phyloP scores from a whole-genome alignment of 2,329 filamentous ascomycete species.

The Colletotrichum tofieldiae region DNA sequence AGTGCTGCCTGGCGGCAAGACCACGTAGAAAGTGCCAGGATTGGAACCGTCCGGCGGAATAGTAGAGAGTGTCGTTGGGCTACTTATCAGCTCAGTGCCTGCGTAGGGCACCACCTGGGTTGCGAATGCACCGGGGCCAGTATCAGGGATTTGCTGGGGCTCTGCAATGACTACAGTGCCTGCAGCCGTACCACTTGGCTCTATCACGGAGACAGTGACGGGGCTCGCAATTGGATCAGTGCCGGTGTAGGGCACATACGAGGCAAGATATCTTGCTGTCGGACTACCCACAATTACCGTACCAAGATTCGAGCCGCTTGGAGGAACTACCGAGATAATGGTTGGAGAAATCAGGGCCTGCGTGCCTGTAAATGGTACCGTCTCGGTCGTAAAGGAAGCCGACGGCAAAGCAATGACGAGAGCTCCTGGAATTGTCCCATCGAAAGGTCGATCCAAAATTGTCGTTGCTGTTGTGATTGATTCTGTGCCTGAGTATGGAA shows the following conservation, averaged over 20 bases:
- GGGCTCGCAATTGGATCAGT: constrained; percentile 1
- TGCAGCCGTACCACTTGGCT: constrained; percentile 1
- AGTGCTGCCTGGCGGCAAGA: constrained; percentile 5
- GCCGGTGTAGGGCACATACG: constrained; percentile 9
- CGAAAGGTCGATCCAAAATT: constrained; percentile 28
- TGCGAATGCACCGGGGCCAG: not conserved
- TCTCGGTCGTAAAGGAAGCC: constrained; percentile 13
- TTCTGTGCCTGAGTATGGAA: constrained; percentile 12
- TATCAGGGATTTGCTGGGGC: not conserved
- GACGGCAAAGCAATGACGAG: constrained; percentile 20
- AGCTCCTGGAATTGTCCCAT: constrained; percentile 1
- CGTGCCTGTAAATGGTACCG: constrained; percentile 1
- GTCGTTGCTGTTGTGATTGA: constrained; percentile 27
- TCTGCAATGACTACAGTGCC: constrained; percentile 36
- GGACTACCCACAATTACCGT: constrained; percentile 38
- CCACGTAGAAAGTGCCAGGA: constrained; percentile 23
- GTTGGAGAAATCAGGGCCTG: constrained; percentile 2
- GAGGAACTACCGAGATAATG: constrained; percentile 14
- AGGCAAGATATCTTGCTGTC: constrained; percentile 1
- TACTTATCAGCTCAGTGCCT: not conserved
- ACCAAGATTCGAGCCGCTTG: constrained; percentile 32
- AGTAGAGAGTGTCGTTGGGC: constrained; percentile 13
- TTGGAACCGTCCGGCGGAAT: constrained; percentile 6
- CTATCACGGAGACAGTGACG: constrained; percentile 25
- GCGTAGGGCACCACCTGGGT: constrained; percentile 7